These are phyloP conservation scores for Nemania abortiva DNA, from an alignment of 2,329 filamentous ascomycete genomes.

Conservation along the genomic window DNA sequence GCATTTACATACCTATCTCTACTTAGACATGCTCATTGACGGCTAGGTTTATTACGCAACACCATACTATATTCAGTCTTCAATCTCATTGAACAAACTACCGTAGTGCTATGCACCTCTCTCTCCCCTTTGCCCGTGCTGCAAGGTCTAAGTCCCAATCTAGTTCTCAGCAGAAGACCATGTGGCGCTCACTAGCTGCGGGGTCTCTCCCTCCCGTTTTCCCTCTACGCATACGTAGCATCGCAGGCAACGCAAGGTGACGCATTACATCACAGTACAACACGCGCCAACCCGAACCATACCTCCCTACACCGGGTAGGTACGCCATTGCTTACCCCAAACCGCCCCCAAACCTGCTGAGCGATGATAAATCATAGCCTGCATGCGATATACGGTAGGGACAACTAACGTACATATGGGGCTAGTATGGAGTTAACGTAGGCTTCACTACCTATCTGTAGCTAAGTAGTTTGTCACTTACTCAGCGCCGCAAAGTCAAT, in stretches of 20 bases:
- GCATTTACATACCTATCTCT: no score
- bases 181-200: background rate
- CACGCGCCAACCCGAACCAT: background rate
- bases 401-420: background rate
- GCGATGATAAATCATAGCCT: conserved; percentile 1
- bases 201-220: background rate
- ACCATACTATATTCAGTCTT: no score
- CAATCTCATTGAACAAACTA: no score
- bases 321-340: background rate
- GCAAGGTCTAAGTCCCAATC: background rate
- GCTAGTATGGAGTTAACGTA: background rate
- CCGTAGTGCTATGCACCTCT: background rate
- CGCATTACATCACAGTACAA: background rate
- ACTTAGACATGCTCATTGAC: no score
- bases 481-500: background rate
- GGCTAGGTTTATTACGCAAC: no score
- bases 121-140: conserved; percentile 1
- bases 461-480: background rate
- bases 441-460: background rate
- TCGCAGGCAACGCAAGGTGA: background rate
- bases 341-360: background rate
- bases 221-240: background rate
- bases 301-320: background rate
- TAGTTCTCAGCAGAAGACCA: background rate
- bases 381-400: background rate